These are phyloP conservation scores for Adansonia digitata DNA, from an alignment of 345 rosid species.

Conservation along the genomic window DNA sequence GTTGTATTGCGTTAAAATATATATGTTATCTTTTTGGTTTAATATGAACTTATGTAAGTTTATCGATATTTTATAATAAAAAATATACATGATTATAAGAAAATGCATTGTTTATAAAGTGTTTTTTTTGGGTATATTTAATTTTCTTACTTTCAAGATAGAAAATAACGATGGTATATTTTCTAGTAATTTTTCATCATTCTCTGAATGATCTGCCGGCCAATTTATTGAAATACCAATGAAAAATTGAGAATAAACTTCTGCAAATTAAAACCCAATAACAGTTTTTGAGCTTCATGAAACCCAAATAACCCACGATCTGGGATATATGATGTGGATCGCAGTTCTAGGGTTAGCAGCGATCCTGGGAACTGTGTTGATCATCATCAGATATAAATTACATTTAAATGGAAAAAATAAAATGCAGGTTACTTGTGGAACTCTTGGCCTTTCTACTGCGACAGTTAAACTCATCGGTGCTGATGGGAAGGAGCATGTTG, in stretches of 20 bases:
- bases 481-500: conserved; percentile 63
- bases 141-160: neutral
- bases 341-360: neutral
- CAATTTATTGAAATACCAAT: neutral
- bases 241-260: neutral
- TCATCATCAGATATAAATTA: neutral
- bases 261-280: too few relatives aligned
- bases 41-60: neutral
- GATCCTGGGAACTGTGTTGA: neutral
- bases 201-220: neutral
- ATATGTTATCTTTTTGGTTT: neutral
- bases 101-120: neutral
- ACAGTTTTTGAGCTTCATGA: neutral
- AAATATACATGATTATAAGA: neutral
- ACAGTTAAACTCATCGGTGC: conserved; percentile 75
- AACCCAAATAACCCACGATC: neutral
- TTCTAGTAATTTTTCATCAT: neutral
- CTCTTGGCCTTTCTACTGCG: conserved; percentile 85
- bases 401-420: conserved; percentile 7
- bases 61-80: neutral
- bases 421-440: conserved; percentile 84
- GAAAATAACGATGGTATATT: neutral
- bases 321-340: neutral
- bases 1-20: neutral
- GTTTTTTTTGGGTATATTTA: neutral